Conservation (phyloP, 2,329 filamentous ascomycete genomes). For the Cladophialophora yegresii region DNA sequence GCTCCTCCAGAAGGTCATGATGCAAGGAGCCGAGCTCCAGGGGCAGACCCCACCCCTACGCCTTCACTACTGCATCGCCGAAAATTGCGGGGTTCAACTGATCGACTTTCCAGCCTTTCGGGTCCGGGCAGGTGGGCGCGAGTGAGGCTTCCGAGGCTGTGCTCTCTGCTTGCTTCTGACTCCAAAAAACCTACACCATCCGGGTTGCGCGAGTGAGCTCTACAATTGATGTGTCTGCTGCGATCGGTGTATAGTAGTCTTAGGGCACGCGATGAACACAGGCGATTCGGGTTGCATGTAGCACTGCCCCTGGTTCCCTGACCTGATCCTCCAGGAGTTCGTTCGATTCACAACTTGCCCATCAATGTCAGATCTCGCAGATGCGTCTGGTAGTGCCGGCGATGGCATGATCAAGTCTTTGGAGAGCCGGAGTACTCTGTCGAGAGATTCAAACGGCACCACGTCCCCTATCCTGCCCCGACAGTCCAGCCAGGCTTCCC, state of each 20-base stretch:
- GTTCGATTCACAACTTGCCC: slow-evolving; percentile 27
- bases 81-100: slow-evolving; percentile 17
- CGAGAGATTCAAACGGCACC: slow-evolving; percentile 24
- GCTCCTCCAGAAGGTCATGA: neutral
- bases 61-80: neutral
- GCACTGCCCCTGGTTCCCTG: slow-evolving; percentile 19
- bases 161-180: slow-evolving; percentile 5
- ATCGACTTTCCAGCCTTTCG: slow-evolving; percentile 13
- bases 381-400: slow-evolving; percentile 33
- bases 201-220: neutral
- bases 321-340: slow-evolving; percentile 10
- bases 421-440: slow-evolving; percentile 30
- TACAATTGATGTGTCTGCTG: neutral
- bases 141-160: slow-evolving; percentile 10
- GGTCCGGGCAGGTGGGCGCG: slow-evolving; percentile 2
- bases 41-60: neutral
- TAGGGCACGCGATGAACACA: slow-evolving; percentile 17
- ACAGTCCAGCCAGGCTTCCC: slow-evolving; percentile 31
- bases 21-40: slow-evolving; percentile 7
- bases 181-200: neutral
- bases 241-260: slow-evolving; percentile 12
- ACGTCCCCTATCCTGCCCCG: slow-evolving; percentile 28
- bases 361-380: slow-evolving; percentile 37
- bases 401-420: slow-evolving; percentile 27
- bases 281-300: slow-evolving; percentile 25